Percentiles rank a stretch among this genome's conserved stretches.
Evolutionary conservation across 2,329 filamentous ascomycete species (phyloP).

Genomic region (Uncinocarpus reesii): DNA sequence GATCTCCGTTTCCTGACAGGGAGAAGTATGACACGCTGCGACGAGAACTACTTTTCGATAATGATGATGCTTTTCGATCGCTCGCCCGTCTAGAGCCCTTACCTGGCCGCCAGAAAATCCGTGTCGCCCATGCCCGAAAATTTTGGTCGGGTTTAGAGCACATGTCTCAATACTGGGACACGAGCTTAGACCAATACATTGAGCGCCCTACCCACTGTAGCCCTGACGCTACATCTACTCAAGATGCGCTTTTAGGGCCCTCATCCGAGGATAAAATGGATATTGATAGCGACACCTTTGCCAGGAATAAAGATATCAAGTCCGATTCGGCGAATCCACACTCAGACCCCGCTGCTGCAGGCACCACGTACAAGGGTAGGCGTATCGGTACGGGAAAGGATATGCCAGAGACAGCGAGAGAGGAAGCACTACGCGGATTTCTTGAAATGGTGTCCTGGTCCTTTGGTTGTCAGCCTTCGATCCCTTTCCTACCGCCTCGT

Average conservation of each 20-base stretch:
- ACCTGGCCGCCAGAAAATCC: slow-evolving; percentile 38
- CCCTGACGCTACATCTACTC: not conserved
- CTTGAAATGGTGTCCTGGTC: slow-evolving; percentile 49
- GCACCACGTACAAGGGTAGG: slow-evolving; percentile 45
- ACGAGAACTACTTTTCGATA: slow-evolving; percentile 45
- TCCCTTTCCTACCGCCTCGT: slow-evolving; percentile 39
- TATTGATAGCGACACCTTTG: slow-evolving; percentile 16
- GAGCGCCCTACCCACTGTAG: slow-evolving; percentile 25
- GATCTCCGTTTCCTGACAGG: slow-evolving; percentile 38
- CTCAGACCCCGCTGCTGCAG: too few species aligned
- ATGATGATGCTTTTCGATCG: slow-evolving; percentile 49
- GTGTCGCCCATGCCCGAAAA: slow-evolving; percentile 47
- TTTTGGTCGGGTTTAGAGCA: slow-evolving; percentile 52
- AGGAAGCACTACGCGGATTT: slow-evolving; percentile 47
- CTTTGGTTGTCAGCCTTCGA: slow-evolving; percentile 45
- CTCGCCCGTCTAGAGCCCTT: slow-evolving; percentile 41
- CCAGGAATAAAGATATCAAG: slow-evolving; percentile 17
- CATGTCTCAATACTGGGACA: slow-evolving; percentile 54
- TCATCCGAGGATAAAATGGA: slow-evolving; percentile 15
- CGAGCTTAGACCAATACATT: slow-evolving; percentile 47
- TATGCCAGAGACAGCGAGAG: slow-evolving; percentile 50
- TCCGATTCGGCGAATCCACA: slow-evolving; percentile 2
- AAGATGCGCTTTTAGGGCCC: slow-evolving; percentile 14
- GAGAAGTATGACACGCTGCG: slow-evolving; percentile 41
- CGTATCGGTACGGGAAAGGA: slow-evolving; percentile 47